Conservation (phyloP, 345 rosid genomes). For the Eucalyptus sp. region DNA sequence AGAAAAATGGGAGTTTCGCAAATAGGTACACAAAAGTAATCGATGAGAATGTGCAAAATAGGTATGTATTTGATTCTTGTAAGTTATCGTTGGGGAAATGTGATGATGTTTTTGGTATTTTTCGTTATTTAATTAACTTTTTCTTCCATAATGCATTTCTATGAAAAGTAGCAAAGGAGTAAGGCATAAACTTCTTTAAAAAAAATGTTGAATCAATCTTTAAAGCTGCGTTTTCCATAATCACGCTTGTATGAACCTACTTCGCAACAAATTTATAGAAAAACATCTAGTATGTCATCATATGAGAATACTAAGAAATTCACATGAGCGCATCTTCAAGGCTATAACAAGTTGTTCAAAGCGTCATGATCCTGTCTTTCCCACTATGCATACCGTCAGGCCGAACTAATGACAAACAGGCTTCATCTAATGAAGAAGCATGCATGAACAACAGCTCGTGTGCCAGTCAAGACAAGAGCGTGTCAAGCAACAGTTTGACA, state of each 20-base stretch:
- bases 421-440: not conserved
- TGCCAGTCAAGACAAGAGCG: not conserved
- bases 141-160: not conserved
- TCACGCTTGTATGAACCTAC: not conserved
- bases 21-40: not conserved
- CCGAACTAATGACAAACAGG: not conserved
- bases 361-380: not conserved
- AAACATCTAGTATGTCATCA: not conserved
- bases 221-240: not conserved
- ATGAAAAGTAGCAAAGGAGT: not conserved
- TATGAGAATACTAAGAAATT: not conserved
- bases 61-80: not conserved
- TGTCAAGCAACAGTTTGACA: not conserved
- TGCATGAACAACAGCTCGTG: not conserved
- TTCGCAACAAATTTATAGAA: not conserved
- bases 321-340: not conserved
- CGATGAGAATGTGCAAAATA: not conserved
- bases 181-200: not conserved
- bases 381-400: not conserved
- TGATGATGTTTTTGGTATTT: not conserved
- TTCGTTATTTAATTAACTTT: not conserved
- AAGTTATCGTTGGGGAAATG: not conserved
- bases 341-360: not conserved
- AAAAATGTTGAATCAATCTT: not conserved
- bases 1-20: not conserved